Base-by-base conservation (phyloP, 306 rosid genomes). In the Leucaena leucocephala region DNA sequence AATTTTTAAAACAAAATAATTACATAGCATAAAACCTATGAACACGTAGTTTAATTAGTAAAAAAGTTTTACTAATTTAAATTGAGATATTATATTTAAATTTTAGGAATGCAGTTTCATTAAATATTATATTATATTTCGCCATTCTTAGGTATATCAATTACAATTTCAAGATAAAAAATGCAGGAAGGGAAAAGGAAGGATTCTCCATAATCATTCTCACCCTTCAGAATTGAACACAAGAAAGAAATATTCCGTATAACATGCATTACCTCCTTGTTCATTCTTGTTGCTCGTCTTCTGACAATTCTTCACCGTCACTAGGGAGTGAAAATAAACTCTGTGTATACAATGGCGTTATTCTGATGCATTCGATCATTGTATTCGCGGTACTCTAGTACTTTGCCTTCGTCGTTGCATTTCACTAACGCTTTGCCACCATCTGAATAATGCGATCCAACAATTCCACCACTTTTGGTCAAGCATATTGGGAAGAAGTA, bases 261-360 rank as follows among this genome's bases (percentile, higher is more conserved):
- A 27, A 27, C 27, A 27, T 27, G 27, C 27, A 27, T 27, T 27
- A 27, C 27, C 27, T 27, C 27, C 27, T 27, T 27, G 27, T 27
- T 27, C 36, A 38, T 42, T 54, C 4, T 6, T 77, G 68, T 49
- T 50, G 74, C 3, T 22, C 33, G 7, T 50, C 27, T 27, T 27
- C 27, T 27, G 27, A 27, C 27, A 27, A 68, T 22, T 40, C 19
- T 7, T 6, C 59, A 7, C 5, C 3, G 4, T 5, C 50, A 16
- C 11, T 19, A 10, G 83, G 78, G 4, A 85, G 81, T 71, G 76
- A 21, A 63, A 78, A 62, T 8, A 81, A 65, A 74, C 75, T 73
- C 75, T 4, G 10, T 44, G 62, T 78, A 85, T 6, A 17, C 8
- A 3, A 52, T 52, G 10, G 58, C 22, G 10, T 52, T 52, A 6